Conservation (phyloP, 768 basidiomycete genomes). For the Gymnopilus dilepis region DNA sequence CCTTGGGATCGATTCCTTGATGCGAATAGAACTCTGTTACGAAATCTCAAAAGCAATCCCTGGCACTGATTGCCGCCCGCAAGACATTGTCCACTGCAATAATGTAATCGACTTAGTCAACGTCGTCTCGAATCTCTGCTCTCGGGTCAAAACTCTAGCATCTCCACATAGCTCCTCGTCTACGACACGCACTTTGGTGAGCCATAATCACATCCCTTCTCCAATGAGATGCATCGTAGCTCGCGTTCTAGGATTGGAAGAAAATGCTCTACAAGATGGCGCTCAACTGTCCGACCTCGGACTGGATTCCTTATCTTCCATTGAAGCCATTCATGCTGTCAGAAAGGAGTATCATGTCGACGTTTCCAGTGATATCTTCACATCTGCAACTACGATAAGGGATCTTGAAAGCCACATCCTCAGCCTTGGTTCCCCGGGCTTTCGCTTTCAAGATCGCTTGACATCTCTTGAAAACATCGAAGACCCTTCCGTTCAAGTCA, state of each 20-base stretch:
- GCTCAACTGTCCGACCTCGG: constrained; percentile 56
- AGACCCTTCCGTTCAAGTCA: too few species aligned
- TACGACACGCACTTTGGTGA: constrained; percentile 47
- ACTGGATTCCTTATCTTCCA: constrained; percentile 67
- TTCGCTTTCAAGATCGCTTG: constrained; percentile 2
- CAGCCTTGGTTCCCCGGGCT: constrained; percentile 11
- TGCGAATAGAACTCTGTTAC: constrained; percentile 59
- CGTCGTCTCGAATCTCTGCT: constrained; percentile 24
- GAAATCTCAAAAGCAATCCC: constrained; percentile 44
- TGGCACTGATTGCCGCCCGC: constrained; percentile 31
- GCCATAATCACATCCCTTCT: neutral
- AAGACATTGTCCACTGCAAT: constrained; percentile 36
- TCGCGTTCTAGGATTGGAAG: constrained; percentile 29
- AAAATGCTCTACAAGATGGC: constrained; percentile 46
- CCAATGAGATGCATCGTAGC: constrained; percentile 22
- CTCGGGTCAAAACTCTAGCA: constrained; percentile 5
- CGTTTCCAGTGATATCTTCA: constrained; percentile 52
- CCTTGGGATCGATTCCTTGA: constrained; percentile 70
- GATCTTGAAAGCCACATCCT: constrained; percentile 40
- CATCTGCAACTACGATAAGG: constrained; percentile 42
- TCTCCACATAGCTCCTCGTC: constrained; percentile 22
- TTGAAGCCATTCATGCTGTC: constrained; percentile 61
- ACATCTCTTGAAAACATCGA: too few species aligned
- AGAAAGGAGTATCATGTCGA: constrained; percentile 44
- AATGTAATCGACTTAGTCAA: constrained; percentile 42